Evolutionary conservation across 768 basidiomycete species (phyloP).

Genomic region (Termitomyces sp.): DNA sequence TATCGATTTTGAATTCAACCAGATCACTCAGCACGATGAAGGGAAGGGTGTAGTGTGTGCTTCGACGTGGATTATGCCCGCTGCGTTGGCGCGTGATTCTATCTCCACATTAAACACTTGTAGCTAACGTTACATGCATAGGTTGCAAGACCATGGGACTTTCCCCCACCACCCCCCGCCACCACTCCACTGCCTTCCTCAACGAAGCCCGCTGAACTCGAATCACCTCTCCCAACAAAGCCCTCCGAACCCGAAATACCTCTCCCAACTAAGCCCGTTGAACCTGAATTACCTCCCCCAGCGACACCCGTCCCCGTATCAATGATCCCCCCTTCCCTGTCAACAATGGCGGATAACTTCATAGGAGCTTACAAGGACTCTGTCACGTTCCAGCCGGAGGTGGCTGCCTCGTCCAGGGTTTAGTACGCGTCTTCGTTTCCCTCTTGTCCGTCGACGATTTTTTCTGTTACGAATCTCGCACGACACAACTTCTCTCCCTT

Average conservation of each 20-base stretch:
- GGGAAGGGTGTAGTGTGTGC: slow-evolving; percentile 85
- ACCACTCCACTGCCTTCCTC: not conserved
- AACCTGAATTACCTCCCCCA: too few species aligned
- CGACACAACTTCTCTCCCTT: too few species aligned
- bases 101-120: not conserved
- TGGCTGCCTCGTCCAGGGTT: not conserved
- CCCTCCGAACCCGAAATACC: too few species aligned
- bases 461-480: too few species aligned
- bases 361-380: slow-evolving; percentile 12
- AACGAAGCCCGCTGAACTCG: too few species aligned
- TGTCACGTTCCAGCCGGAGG: slow-evolving; percentile 9
- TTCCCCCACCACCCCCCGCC: slow-evolving; percentile 35
- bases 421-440: not conserved
- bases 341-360: slow-evolving; percentile 7
- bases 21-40: slow-evolving; percentile 58
- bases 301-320: not conserved
- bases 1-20: slow-evolving; percentile 69
- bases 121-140: slow-evolving; percentile 11
- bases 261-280: too few species aligned
- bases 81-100: slow-evolving; percentile 50
- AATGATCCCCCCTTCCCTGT: not conserved
- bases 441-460: not conserved
- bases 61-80: slow-evolving; percentile 88
- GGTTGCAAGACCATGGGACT: slow-evolving; percentile 82
- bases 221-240: too few species aligned